A percentile compares a stretch with the other conserved stretches of the same genome.
These are phyloP conservation scores for Coniochaeta prunicola DNA, from an alignment of 2,329 filamentous ascomycete species.

Conservation along the genomic window DNA sequence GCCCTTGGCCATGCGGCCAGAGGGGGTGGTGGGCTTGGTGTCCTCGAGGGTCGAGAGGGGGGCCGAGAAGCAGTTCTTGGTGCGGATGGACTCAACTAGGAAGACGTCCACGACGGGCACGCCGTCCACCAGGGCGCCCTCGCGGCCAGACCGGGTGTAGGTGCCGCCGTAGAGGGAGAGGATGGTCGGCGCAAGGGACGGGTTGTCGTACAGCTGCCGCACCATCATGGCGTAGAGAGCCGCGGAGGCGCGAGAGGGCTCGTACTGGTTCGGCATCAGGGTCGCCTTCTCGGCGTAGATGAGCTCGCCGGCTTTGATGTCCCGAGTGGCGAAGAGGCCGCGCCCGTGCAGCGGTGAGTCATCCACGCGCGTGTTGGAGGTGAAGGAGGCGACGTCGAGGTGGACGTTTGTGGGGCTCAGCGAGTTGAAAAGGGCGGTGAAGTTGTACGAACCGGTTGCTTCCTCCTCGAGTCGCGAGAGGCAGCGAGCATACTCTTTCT, in stretches of 20 bases:
- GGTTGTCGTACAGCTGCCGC: conserved; percentile 30
- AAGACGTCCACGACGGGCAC: conserved; percentile 29
- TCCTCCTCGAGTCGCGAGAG: conserved; percentile 19
- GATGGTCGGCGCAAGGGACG: conserved; percentile 23
- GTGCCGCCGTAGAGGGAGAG: conserved; percentile 26
- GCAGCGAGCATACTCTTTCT: conserved; percentile 16
- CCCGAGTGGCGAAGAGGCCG: conserved; percentile 32
- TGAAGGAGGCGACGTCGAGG: conserved; percentile 26
- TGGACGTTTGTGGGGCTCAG: conserved; percentile 12
- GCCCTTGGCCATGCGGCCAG: conserved; percentile 15
- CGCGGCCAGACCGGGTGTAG: conserved; percentile 20
- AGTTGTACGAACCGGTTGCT: conserved; percentile 19
- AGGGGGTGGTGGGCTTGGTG: conserved; percentile 12
- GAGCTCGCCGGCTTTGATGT: conserved; percentile 29
- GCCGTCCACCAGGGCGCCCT: conserved; percentile 25
- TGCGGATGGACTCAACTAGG: conserved; percentile 30
- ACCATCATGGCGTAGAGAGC: conserved; percentile 34
- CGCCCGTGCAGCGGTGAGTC: conserved; percentile 26
- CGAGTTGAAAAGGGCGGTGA: conserved; percentile 15
- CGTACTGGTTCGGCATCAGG: conserved; percentile 32
- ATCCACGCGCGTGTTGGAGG: conserved; percentile 22
- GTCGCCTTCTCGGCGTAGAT: conserved; percentile 35
- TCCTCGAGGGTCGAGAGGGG: conserved; percentile 22
- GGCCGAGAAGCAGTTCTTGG: conserved; percentile 30
- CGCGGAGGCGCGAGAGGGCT: conserved; percentile 29